Evolutionary conservation across 2,329 filamentous ascomycete species (phyloP), one percentile per base, ranked within the genome.

Genomic region (Pseudopithomyces chartarum): DNA sequence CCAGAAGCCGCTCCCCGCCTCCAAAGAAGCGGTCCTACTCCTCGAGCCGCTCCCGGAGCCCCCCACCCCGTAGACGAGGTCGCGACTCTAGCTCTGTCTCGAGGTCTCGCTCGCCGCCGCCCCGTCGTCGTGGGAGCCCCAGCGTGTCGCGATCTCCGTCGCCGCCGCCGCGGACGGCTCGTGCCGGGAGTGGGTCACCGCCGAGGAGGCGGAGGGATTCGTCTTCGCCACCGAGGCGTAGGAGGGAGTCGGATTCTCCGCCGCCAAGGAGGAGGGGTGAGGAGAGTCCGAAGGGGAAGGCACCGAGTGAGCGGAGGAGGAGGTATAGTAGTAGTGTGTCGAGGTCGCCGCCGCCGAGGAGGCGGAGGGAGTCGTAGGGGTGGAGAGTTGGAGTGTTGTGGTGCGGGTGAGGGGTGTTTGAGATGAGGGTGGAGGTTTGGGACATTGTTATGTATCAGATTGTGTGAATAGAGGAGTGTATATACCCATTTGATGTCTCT

Each of bases 1-100:
- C 68, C 3, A 48, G 57, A 15, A 67, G 64, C 8, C 63, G 61
- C 32, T 71, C 68, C 2, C 61, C 67, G 7, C 54, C 65, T 13
- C 61, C 65, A 0, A 66, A 66, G 12, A 69, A 61, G 42, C 56
- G 59, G 38, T 60, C 59, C 19, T 69, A 69, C 54, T 69, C 70
- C 4, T 70, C 67, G n/a, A 68, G 66, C 50, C 66, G 63, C 40
- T 26, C 20, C 22, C 34, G 20, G 13, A 20, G 43, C 51, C 64
- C 68, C 1, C 56, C 64, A 8, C 60, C 65, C n/a, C 67, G 61
- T 13, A 59, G 69, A 50, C 68, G 70, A 13, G 60, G 54, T 1
- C 64, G 68, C 40, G 67, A 63, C 1, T 66, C 65, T 6, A 59
- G 56, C 26, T 66, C 66, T 1, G 47, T 56, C 2, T 60, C 60